Evolutionary conservation across 1,284 basidiomycete species (phyloP).

Genomic region (Austroboletus novae-zelandiae): DNA sequence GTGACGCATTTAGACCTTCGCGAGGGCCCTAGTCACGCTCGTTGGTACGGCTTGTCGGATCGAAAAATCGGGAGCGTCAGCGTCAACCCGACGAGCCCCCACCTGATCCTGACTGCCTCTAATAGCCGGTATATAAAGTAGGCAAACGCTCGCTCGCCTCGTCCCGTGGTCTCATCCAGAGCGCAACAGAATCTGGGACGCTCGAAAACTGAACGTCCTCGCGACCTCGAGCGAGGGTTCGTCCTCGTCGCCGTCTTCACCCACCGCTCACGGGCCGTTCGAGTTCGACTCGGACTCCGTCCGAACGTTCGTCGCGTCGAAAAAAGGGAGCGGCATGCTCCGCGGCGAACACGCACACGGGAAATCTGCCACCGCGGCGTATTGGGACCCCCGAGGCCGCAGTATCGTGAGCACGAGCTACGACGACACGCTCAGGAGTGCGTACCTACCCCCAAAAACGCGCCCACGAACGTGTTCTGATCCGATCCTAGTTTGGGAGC

Average conservation of each 20-base stretch:
- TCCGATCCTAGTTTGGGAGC: conserved; percentile 62
- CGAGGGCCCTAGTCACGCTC: conserved; percentile 51
- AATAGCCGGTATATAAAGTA: conserved; percentile 69
- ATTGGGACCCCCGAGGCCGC: conserved; percentile 76
- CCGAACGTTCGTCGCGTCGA: conserved; percentile 46
- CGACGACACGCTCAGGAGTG: conserved; percentile 69
- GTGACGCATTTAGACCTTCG: conserved; percentile 72
- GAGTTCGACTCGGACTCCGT: conserved; percentile 54
- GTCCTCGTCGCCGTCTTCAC: conserved; percentile 21
- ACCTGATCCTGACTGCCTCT: conserved; percentile 69
- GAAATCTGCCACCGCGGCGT: conserved; percentile 76
- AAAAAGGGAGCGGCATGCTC: conserved; percentile 49
- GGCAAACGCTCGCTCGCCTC: conserved; percentile 13
- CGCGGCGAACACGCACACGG: conserved; percentile 66
- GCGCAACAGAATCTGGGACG: conserved; percentile 67
- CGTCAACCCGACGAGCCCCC: conserved; percentile 65
- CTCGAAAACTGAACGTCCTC: conserved; percentile 55
- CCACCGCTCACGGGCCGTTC: conserved; percentile 22
- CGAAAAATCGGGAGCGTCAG: conserved; percentile 76
- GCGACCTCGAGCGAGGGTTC: conserved; percentile 22
- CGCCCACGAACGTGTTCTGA: background rate
- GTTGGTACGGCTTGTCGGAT: conserved; percentile 63
- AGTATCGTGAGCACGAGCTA: conserved; percentile 79
- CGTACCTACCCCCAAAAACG: conserved; percentile 20
- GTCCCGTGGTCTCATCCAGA: too few relatives aligned